phyloP scores from a whole-genome alignment of 768 basidiomycete species.

The Macrolepiota albuminosa region DNA sequence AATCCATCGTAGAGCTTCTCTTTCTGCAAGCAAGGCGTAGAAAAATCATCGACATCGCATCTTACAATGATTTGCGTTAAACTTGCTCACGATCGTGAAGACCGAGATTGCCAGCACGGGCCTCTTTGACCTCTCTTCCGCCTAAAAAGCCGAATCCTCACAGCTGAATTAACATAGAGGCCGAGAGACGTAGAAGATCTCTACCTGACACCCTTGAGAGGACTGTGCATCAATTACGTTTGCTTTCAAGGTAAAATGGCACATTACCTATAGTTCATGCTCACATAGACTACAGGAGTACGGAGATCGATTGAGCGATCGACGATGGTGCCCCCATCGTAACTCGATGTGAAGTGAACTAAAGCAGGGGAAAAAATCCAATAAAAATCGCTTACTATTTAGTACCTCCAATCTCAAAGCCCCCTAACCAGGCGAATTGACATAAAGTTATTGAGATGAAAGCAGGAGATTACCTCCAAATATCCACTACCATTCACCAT shows the following conservation, averaged over 20 bases:
- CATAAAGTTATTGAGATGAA: neutral
- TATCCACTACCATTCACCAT: constrained; percentile 36
- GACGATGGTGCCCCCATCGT: constrained; percentile 42
- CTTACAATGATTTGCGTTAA: neutral
- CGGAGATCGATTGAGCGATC: constrained; percentile 37
- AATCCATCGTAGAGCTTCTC: constrained; percentile 58
- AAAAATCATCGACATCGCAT: neutral
- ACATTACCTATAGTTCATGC: constrained; percentile 44
- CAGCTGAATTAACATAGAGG: neutral
- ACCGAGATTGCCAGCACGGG: constrained; percentile 59
- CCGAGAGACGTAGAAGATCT: neutral
- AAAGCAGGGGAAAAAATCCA: neutral
- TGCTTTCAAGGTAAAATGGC: neutral
- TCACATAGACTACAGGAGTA: constrained; percentile 46
- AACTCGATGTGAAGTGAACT: constrained; percentile 18
- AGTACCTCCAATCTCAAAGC: constrained; percentile 6
- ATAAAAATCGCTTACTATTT: neutral
- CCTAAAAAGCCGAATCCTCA: constrained; percentile 48
- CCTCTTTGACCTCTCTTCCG: constrained; percentile 45
- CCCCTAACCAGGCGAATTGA: neutral
- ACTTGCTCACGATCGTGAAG: constrained; percentile 53
- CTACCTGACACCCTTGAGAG: neutral
- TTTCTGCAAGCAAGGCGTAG: constrained; percentile 38
- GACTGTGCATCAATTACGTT: neutral
- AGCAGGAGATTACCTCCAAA: constrained; percentile 31